Evolutionary conservation across 1,284 basidiomycete genomes (phyloP).

Genomic region (Phylloboletellus chloephorus): DNA sequence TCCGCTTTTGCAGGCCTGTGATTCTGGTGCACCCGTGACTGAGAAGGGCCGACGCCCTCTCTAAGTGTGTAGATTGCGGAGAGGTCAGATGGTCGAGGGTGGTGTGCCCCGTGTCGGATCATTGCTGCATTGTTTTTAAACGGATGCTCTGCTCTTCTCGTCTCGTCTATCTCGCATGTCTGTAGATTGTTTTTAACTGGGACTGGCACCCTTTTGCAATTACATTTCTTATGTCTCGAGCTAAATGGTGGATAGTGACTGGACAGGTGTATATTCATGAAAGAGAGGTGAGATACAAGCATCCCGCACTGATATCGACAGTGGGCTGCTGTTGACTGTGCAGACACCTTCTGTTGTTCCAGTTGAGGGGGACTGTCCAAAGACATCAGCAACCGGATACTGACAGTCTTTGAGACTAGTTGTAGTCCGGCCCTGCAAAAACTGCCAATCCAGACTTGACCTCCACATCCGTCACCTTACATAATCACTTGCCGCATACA

Average conservation of each 20-base stretch:
- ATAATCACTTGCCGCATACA: too few species aligned
- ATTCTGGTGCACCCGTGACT: slow-evolving; percentile 25
- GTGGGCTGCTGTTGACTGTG: too few species aligned
- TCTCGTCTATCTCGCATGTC: slow-evolving; percentile 16
- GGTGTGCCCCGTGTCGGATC: slow-evolving; percentile 10
- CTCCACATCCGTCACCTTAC: too few species aligned
- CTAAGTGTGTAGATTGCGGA: slow-evolving; percentile 8
- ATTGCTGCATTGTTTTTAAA: slow-evolving; percentile 23
- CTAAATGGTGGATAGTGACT: neutral
- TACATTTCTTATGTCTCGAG: neutral
- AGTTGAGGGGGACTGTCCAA: too few species aligned
- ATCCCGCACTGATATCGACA: too few species aligned
- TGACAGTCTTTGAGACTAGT: too few species aligned
- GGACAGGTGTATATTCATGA: too few species aligned
- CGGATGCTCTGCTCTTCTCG: slow-evolving; percentile 16
- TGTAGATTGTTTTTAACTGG: slow-evolving; percentile 21
- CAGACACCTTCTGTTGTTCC: too few species aligned
- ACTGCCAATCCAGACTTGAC: too few species aligned
- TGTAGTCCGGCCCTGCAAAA: too few species aligned
- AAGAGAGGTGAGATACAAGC: too few species aligned
- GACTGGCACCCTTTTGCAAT: slow-evolving; percentile 23
- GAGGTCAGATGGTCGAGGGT: slow-evolving; percentile 1
- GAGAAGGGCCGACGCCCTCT: slow-evolving; percentile 28
- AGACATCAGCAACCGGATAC: too few species aligned
- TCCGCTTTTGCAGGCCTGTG: slow-evolving; percentile 15